phyloP scores from a whole-genome alignment of 2,329 filamentous ascomycete genomes.

The Diaporthe ilicicola region DNA sequence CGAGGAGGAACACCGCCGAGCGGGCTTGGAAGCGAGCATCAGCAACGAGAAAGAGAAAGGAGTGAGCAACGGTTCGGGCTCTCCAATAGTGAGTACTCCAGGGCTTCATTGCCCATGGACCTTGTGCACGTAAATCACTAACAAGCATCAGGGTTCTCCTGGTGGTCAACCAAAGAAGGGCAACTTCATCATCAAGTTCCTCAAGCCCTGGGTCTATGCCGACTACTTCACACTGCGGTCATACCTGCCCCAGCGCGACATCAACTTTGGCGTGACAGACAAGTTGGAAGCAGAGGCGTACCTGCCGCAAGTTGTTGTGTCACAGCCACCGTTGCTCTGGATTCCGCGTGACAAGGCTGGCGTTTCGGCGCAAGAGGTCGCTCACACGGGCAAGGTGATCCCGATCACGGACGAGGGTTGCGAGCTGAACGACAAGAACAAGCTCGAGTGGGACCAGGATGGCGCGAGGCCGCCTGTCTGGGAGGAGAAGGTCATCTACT shows the following conservation, averaged over 20 bases:
- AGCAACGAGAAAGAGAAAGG: slow-evolving; percentile 35
- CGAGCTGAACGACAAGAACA: slow-evolving; percentile 73
- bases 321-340: slow-evolving; percentile 77
- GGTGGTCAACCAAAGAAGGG: slow-evolving; percentile 53
- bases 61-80: slow-evolving; percentile 35
- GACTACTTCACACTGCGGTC: slow-evolving; percentile 76
- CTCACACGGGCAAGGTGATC: slow-evolving; percentile 74
- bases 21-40: slow-evolving; percentile 37
- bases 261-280: slow-evolving; percentile 66
- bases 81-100: slow-evolving; percentile 36
- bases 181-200: slow-evolving; percentile 71
- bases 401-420: slow-evolving; percentile 84
- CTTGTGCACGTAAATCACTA: not conserved
- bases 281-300: slow-evolving; percentile 75
- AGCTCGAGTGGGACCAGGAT: slow-evolving; percentile 47
- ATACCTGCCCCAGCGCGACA: slow-evolving; percentile 68
- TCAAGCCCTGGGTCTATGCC: slow-evolving; percentile 80
- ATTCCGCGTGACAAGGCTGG: slow-evolving; percentile 80
- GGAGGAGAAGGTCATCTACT: slow-evolving; percentile 47
- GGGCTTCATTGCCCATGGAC: not conserved
- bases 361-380: slow-evolving; percentile 79
- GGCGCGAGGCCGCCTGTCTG: slow-evolving; percentile 45
- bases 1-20: slow-evolving; percentile 51
- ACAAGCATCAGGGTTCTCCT: slow-evolving; percentile 17
- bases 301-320: slow-evolving; percentile 74